phyloP scores from a whole-genome alignment of 2,329 filamentous ascomycete species.

The Keithomyces neogunnii region DNA sequence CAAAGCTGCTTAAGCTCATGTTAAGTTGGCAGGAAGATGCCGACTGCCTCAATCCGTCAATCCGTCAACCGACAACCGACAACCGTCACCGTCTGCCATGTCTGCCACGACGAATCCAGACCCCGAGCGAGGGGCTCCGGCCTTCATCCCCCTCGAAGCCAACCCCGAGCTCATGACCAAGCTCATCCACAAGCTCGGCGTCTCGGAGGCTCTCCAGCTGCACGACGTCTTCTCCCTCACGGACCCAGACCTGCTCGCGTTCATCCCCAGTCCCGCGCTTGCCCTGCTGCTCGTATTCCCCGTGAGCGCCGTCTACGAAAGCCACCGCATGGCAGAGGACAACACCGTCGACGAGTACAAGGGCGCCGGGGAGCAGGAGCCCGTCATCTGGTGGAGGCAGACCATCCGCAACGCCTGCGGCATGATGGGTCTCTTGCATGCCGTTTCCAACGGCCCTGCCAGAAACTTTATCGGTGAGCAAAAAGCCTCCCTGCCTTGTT shows the following conservation, averaged over 20 bases:
- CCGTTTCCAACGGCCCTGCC: slow-evolving; percentile 68
- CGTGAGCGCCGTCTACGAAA: slow-evolving; percentile 70
- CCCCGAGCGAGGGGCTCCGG: slow-evolving; percentile 26
- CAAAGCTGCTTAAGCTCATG: no score
- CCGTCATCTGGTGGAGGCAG: slow-evolving; percentile 89
- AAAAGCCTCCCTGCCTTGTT: background rate
- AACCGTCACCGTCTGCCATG: slow-evolving; percentile 15
- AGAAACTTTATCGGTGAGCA: slow-evolving; percentile 46
- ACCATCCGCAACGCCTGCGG: slow-evolving; percentile 93
- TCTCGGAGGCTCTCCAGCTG: slow-evolving; percentile 67
- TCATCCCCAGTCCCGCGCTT: slow-evolving; percentile 80
- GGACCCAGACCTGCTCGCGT: slow-evolving; percentile 73
- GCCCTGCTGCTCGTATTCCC: slow-evolving; percentile 92
- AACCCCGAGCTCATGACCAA: slow-evolving; percentile 85
- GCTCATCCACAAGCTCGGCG: slow-evolving; percentile 75
- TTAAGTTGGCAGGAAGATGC: background rate
- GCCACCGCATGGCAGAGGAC: slow-evolving; percentile 68
- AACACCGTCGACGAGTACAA: slow-evolving; percentile 51
- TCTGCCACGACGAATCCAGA: slow-evolving; percentile 30
- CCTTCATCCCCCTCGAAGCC: slow-evolving; percentile 55
- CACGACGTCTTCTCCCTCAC: slow-evolving; percentile 90
- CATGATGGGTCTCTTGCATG: slow-evolving; percentile 80
- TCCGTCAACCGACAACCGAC: background rate
- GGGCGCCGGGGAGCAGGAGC: slow-evolving; percentile 59
- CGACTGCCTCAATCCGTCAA: background rate